Percentiles rank a stretch among this genome's conserved stretches.
Conservation (phyloP, 345 rosid genomes). For the Acer saccharum region DNA sequence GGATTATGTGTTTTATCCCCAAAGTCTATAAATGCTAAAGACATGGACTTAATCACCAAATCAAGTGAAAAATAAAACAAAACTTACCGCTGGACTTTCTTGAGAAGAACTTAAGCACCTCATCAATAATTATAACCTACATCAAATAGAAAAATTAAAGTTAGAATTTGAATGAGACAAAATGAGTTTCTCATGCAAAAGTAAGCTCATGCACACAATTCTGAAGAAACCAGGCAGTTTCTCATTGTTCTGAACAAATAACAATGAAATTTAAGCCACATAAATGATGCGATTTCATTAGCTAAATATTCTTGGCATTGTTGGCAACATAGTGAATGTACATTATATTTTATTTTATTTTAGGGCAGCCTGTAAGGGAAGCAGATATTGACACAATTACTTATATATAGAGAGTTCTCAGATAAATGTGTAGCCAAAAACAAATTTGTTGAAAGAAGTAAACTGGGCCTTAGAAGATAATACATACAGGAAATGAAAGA, state of each 20-base stretch:
- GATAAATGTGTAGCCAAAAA: neutral
- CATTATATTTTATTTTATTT: neutral
- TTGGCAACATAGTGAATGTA: neutral
- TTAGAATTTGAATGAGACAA: neutral
- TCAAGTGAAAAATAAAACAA: slow-evolving; percentile 9
- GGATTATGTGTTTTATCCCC: neutral
- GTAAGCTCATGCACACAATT: neutral
- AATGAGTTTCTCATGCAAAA: neutral
- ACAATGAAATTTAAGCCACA: slow-evolving; percentile 9
- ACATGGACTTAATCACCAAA: neutral
- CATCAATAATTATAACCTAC: slow-evolving; percentile 94
- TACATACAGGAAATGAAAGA: slow-evolving; percentile 97
- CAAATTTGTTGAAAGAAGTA: neutral
- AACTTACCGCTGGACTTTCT: slow-evolving; percentile 67
- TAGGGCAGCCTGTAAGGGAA: neutral
- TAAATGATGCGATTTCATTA: neutral
- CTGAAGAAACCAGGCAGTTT: neutral
- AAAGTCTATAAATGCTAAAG: neutral
- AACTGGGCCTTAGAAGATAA: neutral
- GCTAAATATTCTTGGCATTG: neutral
- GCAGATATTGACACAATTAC: neutral
- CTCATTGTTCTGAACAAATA: neutral
- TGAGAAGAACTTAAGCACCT: slow-evolving; percentile 87
- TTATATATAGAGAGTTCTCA: neutral
- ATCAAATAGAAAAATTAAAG: slow-evolving; percentile 5